Evolutionary conservation across 139 green algal species (phyloP).

Genomic region (Chlamydomonas urium): DNA sequence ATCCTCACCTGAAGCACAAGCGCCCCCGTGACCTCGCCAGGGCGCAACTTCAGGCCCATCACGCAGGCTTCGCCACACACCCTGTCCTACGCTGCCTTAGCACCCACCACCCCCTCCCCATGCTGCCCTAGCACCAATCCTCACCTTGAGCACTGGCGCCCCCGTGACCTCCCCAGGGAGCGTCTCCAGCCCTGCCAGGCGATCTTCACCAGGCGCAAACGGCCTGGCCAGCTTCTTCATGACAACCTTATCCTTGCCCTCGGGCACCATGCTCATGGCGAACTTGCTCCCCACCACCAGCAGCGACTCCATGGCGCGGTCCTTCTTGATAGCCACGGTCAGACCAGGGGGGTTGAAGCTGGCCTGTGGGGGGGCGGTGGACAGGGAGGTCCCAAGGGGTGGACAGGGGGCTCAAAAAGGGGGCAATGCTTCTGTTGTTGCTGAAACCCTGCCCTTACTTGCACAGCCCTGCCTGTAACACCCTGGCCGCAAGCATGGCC

Average conservation of each 20-base stretch:
- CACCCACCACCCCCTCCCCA: neutral
- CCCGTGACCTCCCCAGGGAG: neutral
- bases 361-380: conserved; percentile 42
- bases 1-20: conserved; percentile 1
- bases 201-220: conserved; percentile 81
- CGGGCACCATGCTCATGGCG: conserved; percentile 80
- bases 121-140: neutral
- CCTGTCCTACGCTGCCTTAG: too few species aligned
- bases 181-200: conserved; percentile 26
- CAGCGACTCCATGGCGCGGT: conserved; percentile 89
- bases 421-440: too few species aligned
- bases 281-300: conserved; percentile 32
- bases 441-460: too few species aligned
- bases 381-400: neutral
- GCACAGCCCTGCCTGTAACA: neutral
- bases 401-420: too few species aligned
- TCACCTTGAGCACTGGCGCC: conserved; percentile 3
- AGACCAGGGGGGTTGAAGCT: conserved; percentile 88
- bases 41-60: too few species aligned
- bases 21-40: too few species aligned
- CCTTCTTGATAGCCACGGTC: conserved; percentile 89
- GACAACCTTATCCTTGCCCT: conserved; percentile 27
- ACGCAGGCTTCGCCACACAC: too few species aligned
- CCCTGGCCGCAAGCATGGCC: neutral
- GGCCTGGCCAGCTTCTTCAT: conserved; percentile 65